Evolutionary conservation across 768 basidiomycete genomes (phyloP), one percentile per base, ranked within the genome.

Genomic region (Kwoniella botswanensis): DNA sequence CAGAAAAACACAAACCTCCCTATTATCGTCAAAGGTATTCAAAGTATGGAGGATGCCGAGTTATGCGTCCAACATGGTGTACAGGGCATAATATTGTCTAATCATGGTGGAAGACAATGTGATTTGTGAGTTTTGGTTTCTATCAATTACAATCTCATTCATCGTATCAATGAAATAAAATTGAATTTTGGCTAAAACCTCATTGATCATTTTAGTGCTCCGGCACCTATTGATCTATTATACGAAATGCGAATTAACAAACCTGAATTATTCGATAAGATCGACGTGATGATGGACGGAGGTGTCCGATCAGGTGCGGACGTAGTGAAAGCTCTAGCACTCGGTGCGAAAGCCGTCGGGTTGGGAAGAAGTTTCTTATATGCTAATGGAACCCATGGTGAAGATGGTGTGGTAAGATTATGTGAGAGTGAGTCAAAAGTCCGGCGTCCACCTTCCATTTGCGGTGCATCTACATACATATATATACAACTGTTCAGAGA

Each of bases 21-120:
- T n/a, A 82, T 87, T 24, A 83, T 86, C 35, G 76, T 87, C 67
- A 87, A 87, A 73, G 87, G 87, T 13, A 84, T 87, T 24, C 87
- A 87, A 68, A 73, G 69, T 55, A 70, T 80, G 10, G 82, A 87
- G 88, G 95, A 98, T 84, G 94, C 92, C 2, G 88, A 94, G 59
- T 86, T 94, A 60, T 93, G 93, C 29, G 89, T 88, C 5, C 88
- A 96, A 74, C 88, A 90, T 26, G 93, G 94, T n/a, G 91, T 92
- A 18, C 90, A 94, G 68, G 95, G 91, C 9, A 93, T 98, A 69
- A 86, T 96, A 64, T 83, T 98, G 15, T 94, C 93, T 0, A 98
- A 98, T 73, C 95, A 98, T 76, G 95, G 95, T 66, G 95, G 93
- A 42, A 82, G 87, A 56, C 83, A 77, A 67, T 77, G 77, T 67